phyloP scores from a whole-genome alignment of 2,329 filamentous ascomycete genomes.

The Aschersonia sp. region DNA sequence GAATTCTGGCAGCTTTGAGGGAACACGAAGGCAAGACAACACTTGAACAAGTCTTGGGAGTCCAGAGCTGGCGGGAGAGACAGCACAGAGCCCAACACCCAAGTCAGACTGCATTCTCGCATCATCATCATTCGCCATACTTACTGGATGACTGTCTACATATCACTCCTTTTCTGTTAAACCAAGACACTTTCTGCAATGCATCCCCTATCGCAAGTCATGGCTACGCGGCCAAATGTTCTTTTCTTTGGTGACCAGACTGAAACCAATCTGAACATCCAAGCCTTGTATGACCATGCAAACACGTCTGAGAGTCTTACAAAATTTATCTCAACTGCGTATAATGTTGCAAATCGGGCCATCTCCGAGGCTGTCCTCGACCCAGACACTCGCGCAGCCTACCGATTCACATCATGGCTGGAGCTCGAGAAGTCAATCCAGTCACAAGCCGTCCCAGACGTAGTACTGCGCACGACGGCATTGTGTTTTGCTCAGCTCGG shows the following conservation, averaged over 20 bases:
- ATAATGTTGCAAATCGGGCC: not conserved
- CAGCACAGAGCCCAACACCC: too few species aligned
- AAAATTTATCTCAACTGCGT: not conserved
- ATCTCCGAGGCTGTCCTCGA: not conserved
- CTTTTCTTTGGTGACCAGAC: not conserved
- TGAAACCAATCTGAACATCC: not conserved
- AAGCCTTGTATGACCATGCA: not conserved
- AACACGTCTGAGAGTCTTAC: not conserved
- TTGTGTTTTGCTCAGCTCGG: not conserved
- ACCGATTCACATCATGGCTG: not conserved
- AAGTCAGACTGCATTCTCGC: too few species aligned
- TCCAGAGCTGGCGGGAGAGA: too few species aligned
- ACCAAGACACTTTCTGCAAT: too few species aligned
- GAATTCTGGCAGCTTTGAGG: too few species aligned
- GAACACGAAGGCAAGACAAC: too few species aligned
- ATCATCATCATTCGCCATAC: too few species aligned
- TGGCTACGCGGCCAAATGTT: not conserved
- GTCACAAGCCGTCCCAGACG: not conserved
- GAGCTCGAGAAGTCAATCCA: not conserved
- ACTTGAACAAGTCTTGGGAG: too few species aligned
- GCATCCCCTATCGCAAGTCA: not conserved
- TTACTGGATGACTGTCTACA: too few species aligned
- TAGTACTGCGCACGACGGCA: not conserved
- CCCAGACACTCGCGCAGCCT: not conserved
- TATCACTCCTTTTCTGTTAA: too few species aligned